Evolutionary conservation across 1,139 yeast genomes (phyloP).

Genomic region (Diutina catenulata): DNA sequence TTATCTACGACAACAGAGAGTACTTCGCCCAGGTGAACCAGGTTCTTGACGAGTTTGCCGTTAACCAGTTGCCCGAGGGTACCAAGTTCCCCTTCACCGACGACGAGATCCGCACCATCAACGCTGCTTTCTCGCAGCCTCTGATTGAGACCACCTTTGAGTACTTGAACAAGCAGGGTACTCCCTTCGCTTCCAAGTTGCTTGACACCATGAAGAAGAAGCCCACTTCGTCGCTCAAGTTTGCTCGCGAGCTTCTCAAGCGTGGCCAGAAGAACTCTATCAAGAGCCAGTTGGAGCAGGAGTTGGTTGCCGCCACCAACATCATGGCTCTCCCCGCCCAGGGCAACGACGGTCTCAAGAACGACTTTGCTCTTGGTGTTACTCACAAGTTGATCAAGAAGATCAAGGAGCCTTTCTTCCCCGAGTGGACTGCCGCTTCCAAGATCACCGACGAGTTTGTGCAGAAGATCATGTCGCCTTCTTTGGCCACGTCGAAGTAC

Average conservation of each 20-base stretch:
- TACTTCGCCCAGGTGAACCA: slow-evolving; percentile 52
- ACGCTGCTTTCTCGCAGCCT: slow-evolving; percentile 48
- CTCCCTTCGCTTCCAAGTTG: slow-evolving; percentile 57
- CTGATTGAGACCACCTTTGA: slow-evolving; percentile 52
- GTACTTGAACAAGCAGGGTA: slow-evolving; percentile 42
- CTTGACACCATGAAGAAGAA: slow-evolving; percentile 43
- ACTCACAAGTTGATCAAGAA: slow-evolving; percentile 57
- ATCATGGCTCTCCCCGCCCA: slow-evolving; percentile 49
- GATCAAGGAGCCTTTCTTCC: slow-evolving; percentile 37
- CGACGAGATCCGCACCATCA: slow-evolving; percentile 52
- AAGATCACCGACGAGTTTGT: slow-evolving; percentile 14
- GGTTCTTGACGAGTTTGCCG: slow-evolving; percentile 67
- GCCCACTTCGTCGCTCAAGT: slow-evolving; percentile 72
- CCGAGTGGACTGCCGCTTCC: slow-evolving; percentile 34
- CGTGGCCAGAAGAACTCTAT: slow-evolving; percentile 50
- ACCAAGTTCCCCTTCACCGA: slow-evolving; percentile 40
- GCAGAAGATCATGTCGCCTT: slow-evolving; percentile 13
- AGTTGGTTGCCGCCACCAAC: slow-evolving; percentile 67
- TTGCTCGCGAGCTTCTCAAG: slow-evolving; percentile 60
- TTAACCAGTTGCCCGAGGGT: slow-evolving; percentile 46
- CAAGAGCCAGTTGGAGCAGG: slow-evolving; percentile 57
- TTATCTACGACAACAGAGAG: slow-evolving; percentile 21
- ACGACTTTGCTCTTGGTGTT: slow-evolving; percentile 73
- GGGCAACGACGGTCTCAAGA: too few species aligned
- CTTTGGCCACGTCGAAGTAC: slow-evolving; percentile 18